phyloP scores from a whole-genome alignment of 805 yeast genomes.

The Kuraishia piskuri region DNA sequence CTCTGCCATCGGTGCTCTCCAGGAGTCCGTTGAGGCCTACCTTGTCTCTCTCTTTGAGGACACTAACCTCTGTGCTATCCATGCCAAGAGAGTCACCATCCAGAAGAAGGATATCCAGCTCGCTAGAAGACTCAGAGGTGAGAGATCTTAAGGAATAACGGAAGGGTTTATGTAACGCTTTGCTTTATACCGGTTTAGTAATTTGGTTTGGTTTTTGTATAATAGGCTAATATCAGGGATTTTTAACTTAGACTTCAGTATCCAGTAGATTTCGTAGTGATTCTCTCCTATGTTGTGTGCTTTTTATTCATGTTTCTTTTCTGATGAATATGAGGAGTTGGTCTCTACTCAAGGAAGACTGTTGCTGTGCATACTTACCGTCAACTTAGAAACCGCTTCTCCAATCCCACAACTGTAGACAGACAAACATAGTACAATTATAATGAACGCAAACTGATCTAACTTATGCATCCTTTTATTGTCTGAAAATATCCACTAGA shows the following conservation, averaged over 20 bases:
- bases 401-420: background rate
- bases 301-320: too few species aligned
- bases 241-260: background rate
- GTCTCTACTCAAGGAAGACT: too few species aligned
- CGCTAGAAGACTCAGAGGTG: constrained; percentile 97
- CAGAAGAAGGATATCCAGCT: constrained; percentile 97
- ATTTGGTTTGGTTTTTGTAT: background rate
- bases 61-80: constrained; percentile 96
- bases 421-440: background rate
- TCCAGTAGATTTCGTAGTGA: background rate
- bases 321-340: too few species aligned
- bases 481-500: background rate
- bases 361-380: too few species aligned
- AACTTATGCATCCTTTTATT: background rate
- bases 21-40: constrained; percentile 98
- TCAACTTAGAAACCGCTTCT: background rate
- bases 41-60: constrained; percentile 94
- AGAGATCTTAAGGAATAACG: constrained; percentile 55
- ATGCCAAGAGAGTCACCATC: constrained; percentile 97
- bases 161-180: background rate
- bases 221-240: background rate
- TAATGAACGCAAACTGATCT: background rate
- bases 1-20: constrained; percentile 94
- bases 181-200: background rate
- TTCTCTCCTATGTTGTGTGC: background rate